These are phyloP conservation scores for Papilionanthe hybrid DNA, from an alignment of 116 monocot genomes.

Conservation along the genomic window DNA sequence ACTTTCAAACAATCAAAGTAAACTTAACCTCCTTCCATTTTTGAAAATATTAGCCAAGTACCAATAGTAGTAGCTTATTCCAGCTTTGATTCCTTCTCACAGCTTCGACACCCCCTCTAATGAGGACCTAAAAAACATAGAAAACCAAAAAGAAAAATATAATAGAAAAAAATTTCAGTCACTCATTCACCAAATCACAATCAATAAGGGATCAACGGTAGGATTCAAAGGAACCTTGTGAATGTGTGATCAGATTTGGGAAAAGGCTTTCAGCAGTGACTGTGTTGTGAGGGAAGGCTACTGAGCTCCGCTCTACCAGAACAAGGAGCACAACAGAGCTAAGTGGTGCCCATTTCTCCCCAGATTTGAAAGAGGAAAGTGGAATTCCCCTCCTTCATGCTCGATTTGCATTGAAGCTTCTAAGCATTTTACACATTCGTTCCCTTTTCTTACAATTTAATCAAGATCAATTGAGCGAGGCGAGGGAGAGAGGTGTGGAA, in stretches of 20 bases:
- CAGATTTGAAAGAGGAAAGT: background rate
- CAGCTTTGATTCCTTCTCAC: slow-evolving; percentile 63
- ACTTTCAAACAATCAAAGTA: background rate
- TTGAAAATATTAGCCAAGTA: background rate
- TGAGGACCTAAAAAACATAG: slow-evolving; percentile 47
- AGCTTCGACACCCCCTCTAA: slow-evolving; percentile 69
- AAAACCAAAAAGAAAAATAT: background rate
- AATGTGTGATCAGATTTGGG: slow-evolving; percentile 55
- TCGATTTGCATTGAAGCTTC: slow-evolving; percentile 13
- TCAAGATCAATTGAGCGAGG: too few species aligned
- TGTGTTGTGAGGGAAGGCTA: slow-evolving; percentile 60
- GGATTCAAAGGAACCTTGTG: slow-evolving; percentile 32
- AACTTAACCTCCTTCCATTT: background rate
- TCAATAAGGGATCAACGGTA: background rate
- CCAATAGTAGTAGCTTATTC: slow-evolving; percentile 77
- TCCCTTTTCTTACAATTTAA: too few species aligned
- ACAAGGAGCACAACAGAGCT: slow-evolving; percentile 53
- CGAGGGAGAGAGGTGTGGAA: too few species aligned
- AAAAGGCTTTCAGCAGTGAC: slow-evolving; percentile 46
- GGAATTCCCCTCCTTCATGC: slow-evolving; percentile 11
- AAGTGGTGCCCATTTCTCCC: slow-evolving; percentile 6
- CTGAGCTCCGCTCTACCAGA: slow-evolving; percentile 61
- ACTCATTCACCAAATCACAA: background rate
- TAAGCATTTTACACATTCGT: background rate
- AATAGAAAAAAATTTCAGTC: background rate